A percentile compares a stretch with the other conserved stretches of the same genome.
These are phyloP conservation scores for Kodamaea fungicola DNA, from an alignment of 1,139 yeast species.

Conservation along the genomic window DNA sequence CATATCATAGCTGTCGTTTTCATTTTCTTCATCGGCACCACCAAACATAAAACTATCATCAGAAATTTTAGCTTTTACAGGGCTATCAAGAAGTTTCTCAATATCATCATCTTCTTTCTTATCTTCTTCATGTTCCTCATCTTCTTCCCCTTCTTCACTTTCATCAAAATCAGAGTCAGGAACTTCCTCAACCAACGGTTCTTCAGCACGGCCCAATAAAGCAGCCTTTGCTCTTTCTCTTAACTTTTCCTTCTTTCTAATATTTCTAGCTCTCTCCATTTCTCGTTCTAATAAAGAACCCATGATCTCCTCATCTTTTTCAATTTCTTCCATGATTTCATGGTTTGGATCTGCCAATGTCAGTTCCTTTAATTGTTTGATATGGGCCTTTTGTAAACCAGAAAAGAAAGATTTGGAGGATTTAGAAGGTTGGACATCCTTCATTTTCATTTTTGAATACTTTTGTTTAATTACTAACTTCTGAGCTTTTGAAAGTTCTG, in stretches of 20 bases:
- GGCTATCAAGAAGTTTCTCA: slow-evolving; percentile 12
- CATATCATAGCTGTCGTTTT: slow-evolving; percentile 13
- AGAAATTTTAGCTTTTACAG: slow-evolving; percentile 9
- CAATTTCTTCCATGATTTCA: slow-evolving; percentile 31
- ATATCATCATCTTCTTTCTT: slow-evolving; percentile 16
- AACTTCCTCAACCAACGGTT: slow-evolving; percentile 15
- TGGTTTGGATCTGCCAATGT: slow-evolving; percentile 27
- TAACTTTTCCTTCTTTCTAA: slow-evolving; percentile 49
- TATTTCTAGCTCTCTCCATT: slow-evolving; percentile 49
- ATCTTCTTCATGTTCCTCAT: slow-evolving; percentile 2
- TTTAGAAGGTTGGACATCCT: slow-evolving; percentile 3
- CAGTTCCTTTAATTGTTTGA: slow-evolving; percentile 30
- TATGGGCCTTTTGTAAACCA: slow-evolving; percentile 32
- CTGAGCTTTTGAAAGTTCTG: slow-evolving; percentile 36
- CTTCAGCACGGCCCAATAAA: slow-evolving; percentile 13
- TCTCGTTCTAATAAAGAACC: slow-evolving; percentile 59
- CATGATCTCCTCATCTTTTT: slow-evolving; percentile 42
- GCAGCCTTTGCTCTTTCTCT: slow-evolving; percentile 37
- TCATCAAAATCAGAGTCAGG: slow-evolving; percentile 17
- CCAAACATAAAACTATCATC: slow-evolving; percentile 42
- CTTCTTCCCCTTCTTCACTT: slow-evolving; percentile 17
- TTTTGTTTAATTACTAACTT: slow-evolving; percentile 34
- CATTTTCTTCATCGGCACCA: slow-evolving; percentile 14
- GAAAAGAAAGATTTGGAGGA: slow-evolving; percentile 7
- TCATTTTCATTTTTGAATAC: slow-evolving; percentile 24